Percentiles rank a stretch among this genome's conserved stretches.
Conservation (phyloP, 208 protist species). For the Borovskyia barvae region DNA sequence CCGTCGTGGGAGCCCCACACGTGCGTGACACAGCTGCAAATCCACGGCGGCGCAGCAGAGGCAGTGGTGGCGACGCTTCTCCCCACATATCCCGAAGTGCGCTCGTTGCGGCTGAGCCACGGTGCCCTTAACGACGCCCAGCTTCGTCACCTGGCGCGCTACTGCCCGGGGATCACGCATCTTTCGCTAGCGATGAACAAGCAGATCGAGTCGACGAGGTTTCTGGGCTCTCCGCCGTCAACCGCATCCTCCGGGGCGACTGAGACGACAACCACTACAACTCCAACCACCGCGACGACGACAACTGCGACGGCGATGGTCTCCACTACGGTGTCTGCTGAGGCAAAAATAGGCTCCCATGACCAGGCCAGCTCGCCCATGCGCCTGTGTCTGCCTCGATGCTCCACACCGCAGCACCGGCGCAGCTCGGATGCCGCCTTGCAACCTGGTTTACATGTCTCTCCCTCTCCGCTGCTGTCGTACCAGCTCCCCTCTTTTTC, state of each 20-base stretch:
- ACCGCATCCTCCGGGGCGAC: constrained; percentile 19
- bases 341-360: too few species aligned
- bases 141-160: constrained; percentile 27
- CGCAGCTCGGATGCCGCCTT: too few species aligned
- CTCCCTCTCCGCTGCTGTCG: too few species aligned
- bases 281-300: neutral
- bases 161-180: constrained; percentile 45
- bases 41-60: constrained; percentile 16
- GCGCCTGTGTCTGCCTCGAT: too few species aligned
- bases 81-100: constrained; percentile 31
- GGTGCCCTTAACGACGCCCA: constrained; percentile 30
- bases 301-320: neutral
- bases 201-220: constrained; percentile 35
- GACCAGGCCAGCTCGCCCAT: too few species aligned
- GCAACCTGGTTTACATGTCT: too few species aligned
- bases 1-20: too few species aligned
- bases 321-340: too few species aligned
- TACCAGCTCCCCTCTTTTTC: too few species aligned
- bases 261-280: constrained; percentile 1
- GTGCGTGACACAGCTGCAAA: constrained; percentile 11
- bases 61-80: constrained; percentile 23
- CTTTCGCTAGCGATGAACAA: constrained; percentile 57
- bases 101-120: constrained; percentile 38
- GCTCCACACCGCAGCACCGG: too few species aligned
- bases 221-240: constrained; percentile 34